Evolutionary conservation across 345 rosid genomes (phyloP), one percentile per base, ranked within the genome.

Genomic region (Eucalyptus marginata): DNA sequence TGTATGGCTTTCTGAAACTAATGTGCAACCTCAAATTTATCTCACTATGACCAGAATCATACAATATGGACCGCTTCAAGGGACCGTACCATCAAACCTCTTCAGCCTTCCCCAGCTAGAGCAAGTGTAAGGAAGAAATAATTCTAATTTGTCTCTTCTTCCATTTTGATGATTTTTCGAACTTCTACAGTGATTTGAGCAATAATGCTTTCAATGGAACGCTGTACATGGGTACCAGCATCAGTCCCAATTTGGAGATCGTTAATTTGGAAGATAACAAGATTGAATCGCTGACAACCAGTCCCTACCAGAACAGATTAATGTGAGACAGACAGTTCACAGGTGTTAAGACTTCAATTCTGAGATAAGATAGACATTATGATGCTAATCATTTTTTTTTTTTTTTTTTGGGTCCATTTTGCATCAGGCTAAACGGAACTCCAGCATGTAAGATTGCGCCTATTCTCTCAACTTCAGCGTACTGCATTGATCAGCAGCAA

Each of bases 371-470:
- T 17, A 31, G 79, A 31, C 40, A 66, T 31, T 66, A 66, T 66
- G 79, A 66, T 66, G n/a, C 25, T 87, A 49, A 64, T 66, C 40
- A 90, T 68, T 46, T 22, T 46, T 46, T 10, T 46, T 31, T 59
- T 86, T 90, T 7, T 86, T 43, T 89, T n/a, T n/a, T n/a, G n/a
- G 40, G 40, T 40, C 40, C 40, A 40, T 40, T 52, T 90, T 84
- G 76, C 49, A 18, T 86, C 95, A 96, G 99, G 87, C 98, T 98
- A 88, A 88, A 93, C 29, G 99, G 99, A 88, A 98, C 96, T 89
- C 99, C 98, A 4, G 97, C 97, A 59, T 98, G 99, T 91, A 89
- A 88, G 13, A 88, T 91, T 87, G 94, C 96, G 85, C 94, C 92
- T 88, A 90, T 71, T 71, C 83, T 71, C 25, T 36, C 83, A 36